Base-by-base conservation (phyloP, 108 stramenopile genomes). In the Fistulifera pelliculosa region DNA sequence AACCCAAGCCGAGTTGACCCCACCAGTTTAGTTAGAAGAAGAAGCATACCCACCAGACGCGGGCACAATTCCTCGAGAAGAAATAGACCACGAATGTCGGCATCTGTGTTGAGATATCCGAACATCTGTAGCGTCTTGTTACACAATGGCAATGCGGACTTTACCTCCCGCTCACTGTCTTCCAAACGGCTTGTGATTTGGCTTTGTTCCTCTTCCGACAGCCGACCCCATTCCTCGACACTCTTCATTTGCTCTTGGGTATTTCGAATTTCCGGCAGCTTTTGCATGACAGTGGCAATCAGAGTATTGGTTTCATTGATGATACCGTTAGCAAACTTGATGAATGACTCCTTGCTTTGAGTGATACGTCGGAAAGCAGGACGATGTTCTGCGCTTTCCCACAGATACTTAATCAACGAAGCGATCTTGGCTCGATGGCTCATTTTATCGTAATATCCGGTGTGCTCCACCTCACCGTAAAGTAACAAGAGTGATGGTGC, bases 251-350 rank as follows among this genome's bases (percentile, higher is more conserved):
- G 79, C 26, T 92, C 59, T 64, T 98, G 96, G 1, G 82, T 73
- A 27, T 62, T 55, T 6, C 92, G 80, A 64, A 98, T 96, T 49
- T 92, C 90, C 0, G 93, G 93, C 43, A 98, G 67, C 50, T 92
- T 93, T 47, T 96, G 93, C 92, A 98, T 93, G 19, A 93, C 91
- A 44, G 66, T 81, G 0, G 90, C 88, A 55, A 98, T 94, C 47
- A 95, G 71, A n/a, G 80, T 70, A 66, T 97, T 98, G 58, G 94
- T 96, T 63, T 98, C 96, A 60, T 98, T 98, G 48, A 98, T 88
- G 60, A 98, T 89, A 21, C 98, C 98, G 66, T 98, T 98, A 54
- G 98, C 96, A 69, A 98, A 98, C 24, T 83, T 93, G 58, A 95
- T 80, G 66, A 98, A 98, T 39, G 61, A 76, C 2, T 74, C 67